These are phyloP conservation scores for Solanum chilense DNA, from an alignment of 257 asterid genomes.

Conservation along the genomic window DNA sequence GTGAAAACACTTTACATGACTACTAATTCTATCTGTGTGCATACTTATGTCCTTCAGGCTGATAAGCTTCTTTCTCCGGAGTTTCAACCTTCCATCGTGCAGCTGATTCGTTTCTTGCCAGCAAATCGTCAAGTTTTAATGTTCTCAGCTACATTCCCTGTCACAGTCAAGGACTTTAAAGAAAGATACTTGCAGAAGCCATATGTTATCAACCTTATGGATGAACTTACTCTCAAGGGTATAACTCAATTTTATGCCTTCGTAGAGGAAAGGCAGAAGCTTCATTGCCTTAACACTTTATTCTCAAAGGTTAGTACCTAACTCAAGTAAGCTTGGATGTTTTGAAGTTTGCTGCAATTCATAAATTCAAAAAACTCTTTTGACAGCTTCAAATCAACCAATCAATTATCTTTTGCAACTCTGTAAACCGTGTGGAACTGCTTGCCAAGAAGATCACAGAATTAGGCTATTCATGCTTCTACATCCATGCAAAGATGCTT, in stretches of 20 bases:
- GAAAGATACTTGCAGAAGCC: constrained; percentile 68
- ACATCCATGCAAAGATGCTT: constrained; percentile 97
- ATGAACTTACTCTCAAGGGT: constrained; percentile 94
- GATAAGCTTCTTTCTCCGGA: constrained; percentile 93
- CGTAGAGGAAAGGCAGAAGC: constrained; percentile 94
- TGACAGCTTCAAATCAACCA: constrained; percentile 93
- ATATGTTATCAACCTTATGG: constrained; percentile 84
- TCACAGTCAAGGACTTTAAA: constrained; percentile 77
- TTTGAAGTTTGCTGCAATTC: not conserved
- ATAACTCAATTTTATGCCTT: constrained; percentile 83
- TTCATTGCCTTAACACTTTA: constrained; percentile 83
- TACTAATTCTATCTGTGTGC: not conserved
- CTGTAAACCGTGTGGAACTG: constrained; percentile 92
- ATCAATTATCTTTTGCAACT: constrained; percentile 87
- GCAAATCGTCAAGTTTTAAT: constrained; percentile 73
- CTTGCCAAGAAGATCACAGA: constrained; percentile 92
- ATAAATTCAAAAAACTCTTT: not conserved
- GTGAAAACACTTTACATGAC: not conserved
- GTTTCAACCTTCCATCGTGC: constrained; percentile 84
- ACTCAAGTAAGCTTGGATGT: not conserved
- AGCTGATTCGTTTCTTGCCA: constrained; percentile 65
- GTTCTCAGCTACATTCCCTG: constrained; percentile 95
- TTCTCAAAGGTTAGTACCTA: constrained; percentile 52
- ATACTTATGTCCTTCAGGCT: constrained; percentile 49
- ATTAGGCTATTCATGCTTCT: constrained; percentile 91